phyloP scores from a whole-genome alignment of 2,329 filamentous ascomycete species.

The Rutstroemia sp. region DNA sequence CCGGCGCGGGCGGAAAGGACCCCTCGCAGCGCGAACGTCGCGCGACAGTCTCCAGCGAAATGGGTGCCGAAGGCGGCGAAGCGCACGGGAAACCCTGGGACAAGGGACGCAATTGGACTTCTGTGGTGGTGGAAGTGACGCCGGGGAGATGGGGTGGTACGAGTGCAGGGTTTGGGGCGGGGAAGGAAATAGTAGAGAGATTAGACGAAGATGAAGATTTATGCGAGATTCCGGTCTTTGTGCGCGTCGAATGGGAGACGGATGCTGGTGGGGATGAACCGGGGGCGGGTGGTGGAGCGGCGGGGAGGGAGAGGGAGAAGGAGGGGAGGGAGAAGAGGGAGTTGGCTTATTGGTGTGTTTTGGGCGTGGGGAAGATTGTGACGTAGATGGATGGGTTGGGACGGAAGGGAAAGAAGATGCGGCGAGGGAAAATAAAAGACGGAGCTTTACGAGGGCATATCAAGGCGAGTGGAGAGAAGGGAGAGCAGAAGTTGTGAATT shows the following conservation, averaged over 20 bases:
- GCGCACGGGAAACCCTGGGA: conserved; percentile 84
- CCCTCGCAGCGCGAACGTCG: not conserved
- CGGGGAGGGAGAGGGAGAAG: conserved; percentile 39
- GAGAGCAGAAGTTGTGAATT: too few species aligned
- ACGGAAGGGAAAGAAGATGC: not conserved
- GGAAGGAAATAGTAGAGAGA: conserved; percentile 11
- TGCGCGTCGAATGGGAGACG: conserved; percentile 83
- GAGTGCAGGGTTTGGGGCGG: conserved; percentile 47
- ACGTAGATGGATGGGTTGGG: not conserved
- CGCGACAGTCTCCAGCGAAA: not conserved
- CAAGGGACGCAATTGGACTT: conserved; percentile 87
- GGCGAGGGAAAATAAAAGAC: not conserved
- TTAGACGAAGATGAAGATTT: conserved; percentile 9
- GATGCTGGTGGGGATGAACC: conserved; percentile 54
- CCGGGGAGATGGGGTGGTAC: conserved; percentile 37
- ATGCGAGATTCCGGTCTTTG: conserved; percentile 89
- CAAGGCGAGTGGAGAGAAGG: too few species aligned
- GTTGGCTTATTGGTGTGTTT: conserved; percentile 90
- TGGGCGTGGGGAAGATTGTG: conserved; percentile 76
- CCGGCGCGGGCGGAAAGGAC: conserved; percentile 27
- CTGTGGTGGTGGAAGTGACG: conserved; percentile 84
- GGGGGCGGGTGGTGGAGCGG: conserved; percentile 29
- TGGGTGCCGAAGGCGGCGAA: not conserved
- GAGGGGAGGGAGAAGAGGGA: conserved; percentile 72
- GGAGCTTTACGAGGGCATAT: too few species aligned